Evolutionary conservation across 371 early-diverging fungal genomes (phyloP), one percentile per base, ranked within the genome.

Genomic region (Nosema muscidifuracis): DNA sequence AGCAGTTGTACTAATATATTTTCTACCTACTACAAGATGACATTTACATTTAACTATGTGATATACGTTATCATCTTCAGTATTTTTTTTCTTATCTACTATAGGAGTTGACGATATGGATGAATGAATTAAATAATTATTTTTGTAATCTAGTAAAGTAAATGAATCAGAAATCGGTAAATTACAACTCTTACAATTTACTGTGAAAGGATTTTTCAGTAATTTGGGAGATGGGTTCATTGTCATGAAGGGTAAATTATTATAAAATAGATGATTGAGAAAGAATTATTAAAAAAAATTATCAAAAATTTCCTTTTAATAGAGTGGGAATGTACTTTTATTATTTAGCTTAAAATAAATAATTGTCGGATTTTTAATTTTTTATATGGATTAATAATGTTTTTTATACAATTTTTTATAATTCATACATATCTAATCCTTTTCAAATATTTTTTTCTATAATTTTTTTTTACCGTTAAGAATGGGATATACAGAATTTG

Each of bases 401-500:
- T n/a, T n/a, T n/a, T n/a, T n/a, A n/a, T n/a, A n/a, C n/a, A n/a
- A n/a, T n/a, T n/a, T n/a, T n/a, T n/a, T n/a, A n/a, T n/a, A n/a
- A n/a, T n/a, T n/a, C n/a, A n/a, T n/a, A n/a, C n/a, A n/a, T n/a
- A n/a, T n/a, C n/a, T n/a, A n/a, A n/a, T n/a, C n/a, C n/a, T n/a
- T n/a, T n/a, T n/a, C n/a, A n/a, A n/a, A n/a, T n/a, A n/a, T n/a
- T n/a, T n/a, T n/a, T n/a, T n/a, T n/a, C n/a, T n/a, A n/a, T n/a
- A n/a, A n/a, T n/a, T n/a, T n/a, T n/a, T n/a, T n/a, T n/a, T n/a
- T n/a, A n/a, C n/a, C n/a, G n/a, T n/a, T n/a, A n/a, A n/a, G n/a
- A 47, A 65, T 64, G 70, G 65, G 75, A 51, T 30, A 30, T 18
- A 33, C 24, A 30, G 63, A 73, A 22, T 68, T 77, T 43, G 42